Evolutionary conservation across 106 monocot species (phyloP), one percentile per base, ranked within the genome.

Genomic region (Hemerocallis citrina): DNA sequence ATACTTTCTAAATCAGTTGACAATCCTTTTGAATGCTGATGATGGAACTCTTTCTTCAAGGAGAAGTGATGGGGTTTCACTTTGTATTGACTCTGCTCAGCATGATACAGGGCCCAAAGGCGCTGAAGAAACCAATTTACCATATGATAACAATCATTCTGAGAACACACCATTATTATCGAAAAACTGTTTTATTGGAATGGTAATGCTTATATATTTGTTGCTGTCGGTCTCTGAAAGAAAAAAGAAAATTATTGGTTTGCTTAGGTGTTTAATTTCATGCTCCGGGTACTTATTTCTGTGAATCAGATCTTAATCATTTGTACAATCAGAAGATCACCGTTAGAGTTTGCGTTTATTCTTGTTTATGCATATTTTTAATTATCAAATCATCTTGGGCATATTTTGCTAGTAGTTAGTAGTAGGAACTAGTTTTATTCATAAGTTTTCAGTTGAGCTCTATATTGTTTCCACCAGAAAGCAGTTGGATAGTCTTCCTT

Each of bases 1-100:
- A 13, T 92, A 92, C 68, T 85, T 98, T 78, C 49, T 98, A 60
- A 75, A 63, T 43, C 91, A 92, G 80, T 68, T 98, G 69, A 80
- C 82, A 60, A 70, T 43, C 59, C 65, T 56, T 62, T 61, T 92
- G 57, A 76, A 71, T 59, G 47, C 8, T 50, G 63, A 64, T 70
- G 55, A 64, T 32, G 54, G 29, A 66, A 64, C 55, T 67, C 42
- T 75, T 61, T 34, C 63, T 49, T 44, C 54, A n/a, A 73, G 56
- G 69, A 55, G n/a, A 25, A 62, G 64, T 68, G 70, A 76, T 63
- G 70, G 37, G 25, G 33, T 31, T 49, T 22, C 49, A 20, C 66
- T 68, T 13, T 73, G 66, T 55, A 61, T 57, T 40, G 66, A 72
- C 59, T 50, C 57, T 7, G 24, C 33, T 13, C 54, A 58, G 39